Evolutionary conservation across 2,329 filamentous ascomycete species (phyloP).

Genomic region (Paracoccidioides lutzii): DNA sequence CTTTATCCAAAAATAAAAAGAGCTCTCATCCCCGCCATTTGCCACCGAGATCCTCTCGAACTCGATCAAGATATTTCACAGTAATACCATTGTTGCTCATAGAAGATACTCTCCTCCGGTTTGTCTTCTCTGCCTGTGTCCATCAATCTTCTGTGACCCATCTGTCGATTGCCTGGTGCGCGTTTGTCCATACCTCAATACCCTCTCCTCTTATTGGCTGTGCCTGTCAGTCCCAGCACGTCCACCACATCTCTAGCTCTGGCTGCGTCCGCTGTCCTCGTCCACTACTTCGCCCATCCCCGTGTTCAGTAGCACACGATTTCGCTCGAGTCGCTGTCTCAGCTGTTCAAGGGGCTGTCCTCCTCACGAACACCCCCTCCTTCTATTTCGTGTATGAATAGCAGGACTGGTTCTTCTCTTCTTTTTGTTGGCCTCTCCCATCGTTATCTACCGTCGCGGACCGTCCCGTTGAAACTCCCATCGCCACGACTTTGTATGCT

Average conservation of each 20-base stretch:
- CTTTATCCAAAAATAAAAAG: background rate
- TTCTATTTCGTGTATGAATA: background rate
- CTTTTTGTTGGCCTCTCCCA: background rate
- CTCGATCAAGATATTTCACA: background rate
- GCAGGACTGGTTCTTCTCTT: background rate
- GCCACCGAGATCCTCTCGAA: background rate
- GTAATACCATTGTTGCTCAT: background rate
- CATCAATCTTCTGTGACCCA: background rate
- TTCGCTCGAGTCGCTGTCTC: background rate
- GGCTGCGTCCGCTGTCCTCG: background rate
- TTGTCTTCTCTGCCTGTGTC: background rate
- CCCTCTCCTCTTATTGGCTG: slow-evolving; percentile 1
- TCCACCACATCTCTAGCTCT: background rate
- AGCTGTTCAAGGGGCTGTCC: background rate
- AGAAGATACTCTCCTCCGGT: background rate
- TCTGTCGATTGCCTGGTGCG: background rate
- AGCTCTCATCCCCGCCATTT: slow-evolving; percentile 1
- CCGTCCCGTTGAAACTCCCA: background rate
- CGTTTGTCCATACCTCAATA: background rate
- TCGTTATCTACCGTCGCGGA: background rate
- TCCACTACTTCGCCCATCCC: slow-evolving; percentile 2
- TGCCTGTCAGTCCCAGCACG: background rate
- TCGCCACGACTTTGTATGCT: background rate
- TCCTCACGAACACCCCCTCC: background rate
- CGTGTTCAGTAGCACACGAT: background rate